These are phyloP conservation scores for Aspergillus sclerotioniger DNA, from an alignment of 495 filamentous ascomycete genomes.

Conservation along the genomic window DNA sequence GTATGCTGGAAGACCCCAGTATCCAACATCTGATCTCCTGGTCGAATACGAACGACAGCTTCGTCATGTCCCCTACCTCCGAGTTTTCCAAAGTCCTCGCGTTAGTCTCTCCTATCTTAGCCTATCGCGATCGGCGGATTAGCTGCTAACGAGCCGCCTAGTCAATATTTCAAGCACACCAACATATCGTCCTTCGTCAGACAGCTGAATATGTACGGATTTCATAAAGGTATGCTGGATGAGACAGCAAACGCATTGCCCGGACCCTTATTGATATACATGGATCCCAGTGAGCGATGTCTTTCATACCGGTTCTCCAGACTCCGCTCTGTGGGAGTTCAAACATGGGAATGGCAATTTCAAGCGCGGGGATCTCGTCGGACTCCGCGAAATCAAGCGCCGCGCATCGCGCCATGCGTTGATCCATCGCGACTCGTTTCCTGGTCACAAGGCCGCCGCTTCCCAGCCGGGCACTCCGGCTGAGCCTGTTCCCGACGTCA, in stretches of 20 bases:
- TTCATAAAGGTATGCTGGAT: constrained; percentile 83
- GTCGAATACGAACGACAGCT: constrained; percentile 91
- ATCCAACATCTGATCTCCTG: constrained; percentile 97
- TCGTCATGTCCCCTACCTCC: constrained; percentile 94
- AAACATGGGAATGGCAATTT: constrained; percentile 98
- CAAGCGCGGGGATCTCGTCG: constrained; percentile 88
- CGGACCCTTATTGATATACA: constrained; percentile 14
- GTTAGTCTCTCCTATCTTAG: constrained; percentile 53
- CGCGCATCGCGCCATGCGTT: constrained; percentile 93
- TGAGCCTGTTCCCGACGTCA: constrained; percentile 73
- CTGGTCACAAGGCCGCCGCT: constrained; percentile 65
- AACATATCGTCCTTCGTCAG: constrained; percentile 98
- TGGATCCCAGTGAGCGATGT: constrained; percentile 82
- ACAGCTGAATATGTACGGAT: constrained; percentile 99
- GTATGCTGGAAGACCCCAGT: constrained; percentile 91
- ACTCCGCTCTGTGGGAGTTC: constrained; percentile 96
- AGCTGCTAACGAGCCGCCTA: constrained; percentile 34
- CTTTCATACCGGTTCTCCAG: constrained; percentile 94
- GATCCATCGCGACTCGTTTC: constrained; percentile 93
- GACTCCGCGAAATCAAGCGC: constrained; percentile 92
- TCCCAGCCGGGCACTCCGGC: constrained; percentile 82
- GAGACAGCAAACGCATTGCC: neutral
- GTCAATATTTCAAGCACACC: constrained; percentile 98
- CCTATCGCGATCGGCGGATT: constrained; percentile 3
- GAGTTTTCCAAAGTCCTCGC: constrained; percentile 98